Percentiles rank a stretch among this genome's conserved stretches.
Conservation (phyloP, 306 rosid genomes). For the Lotus japonicus region DNA sequence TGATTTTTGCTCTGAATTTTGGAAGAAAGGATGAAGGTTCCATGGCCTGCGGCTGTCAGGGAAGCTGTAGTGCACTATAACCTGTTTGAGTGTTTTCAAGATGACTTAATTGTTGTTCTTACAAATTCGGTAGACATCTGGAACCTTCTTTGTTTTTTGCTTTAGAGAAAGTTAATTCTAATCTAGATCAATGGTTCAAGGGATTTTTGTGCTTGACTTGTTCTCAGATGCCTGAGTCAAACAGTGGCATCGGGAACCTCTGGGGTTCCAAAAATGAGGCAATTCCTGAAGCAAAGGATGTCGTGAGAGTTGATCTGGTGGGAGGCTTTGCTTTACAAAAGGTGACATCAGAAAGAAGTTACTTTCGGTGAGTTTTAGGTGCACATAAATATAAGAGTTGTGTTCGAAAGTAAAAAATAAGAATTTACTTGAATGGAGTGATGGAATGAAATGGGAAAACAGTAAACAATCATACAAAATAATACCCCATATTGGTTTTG, state of each 20-base stretch:
- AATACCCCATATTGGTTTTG: background rate
- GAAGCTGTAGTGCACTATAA: slow-evolving; percentile 67
- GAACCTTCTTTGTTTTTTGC: background rate
- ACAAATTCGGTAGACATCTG: slow-evolving; percentile 51
- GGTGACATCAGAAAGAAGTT: slow-evolving; percentile 64
- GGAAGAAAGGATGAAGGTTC: slow-evolving; percentile 84
- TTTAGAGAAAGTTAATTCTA: background rate
- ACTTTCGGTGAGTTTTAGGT: slow-evolving; percentile 63
- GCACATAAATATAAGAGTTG: background rate
- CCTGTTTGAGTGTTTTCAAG: slow-evolving; percentile 71
- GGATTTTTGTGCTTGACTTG: background rate
- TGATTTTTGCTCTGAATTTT: slow-evolving; percentile 42
- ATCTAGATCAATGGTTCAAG: slow-evolving; percentile 5
- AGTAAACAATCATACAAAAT: background rate
- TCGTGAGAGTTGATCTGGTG: slow-evolving; percentile 60
- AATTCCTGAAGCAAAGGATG: slow-evolving; percentile 58
- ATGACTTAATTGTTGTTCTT: slow-evolving; percentile 65
- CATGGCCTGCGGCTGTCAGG: slow-evolving; percentile 82
- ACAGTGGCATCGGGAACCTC: slow-evolving; percentile 14
- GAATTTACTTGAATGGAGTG: background rate
- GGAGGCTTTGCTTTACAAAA: slow-evolving; percentile 87
- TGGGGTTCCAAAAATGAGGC: slow-evolving; percentile 37
- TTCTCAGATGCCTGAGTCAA: slow-evolving; percentile 50
- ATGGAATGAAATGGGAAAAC: background rate
- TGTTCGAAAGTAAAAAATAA: background rate